Percentiles rank a stretch among this genome's conserved stretches.
phyloP scores from a whole-genome alignment of 2,329 filamentous ascomycete genomes.

The Coccinonectria pachysandricola region DNA sequence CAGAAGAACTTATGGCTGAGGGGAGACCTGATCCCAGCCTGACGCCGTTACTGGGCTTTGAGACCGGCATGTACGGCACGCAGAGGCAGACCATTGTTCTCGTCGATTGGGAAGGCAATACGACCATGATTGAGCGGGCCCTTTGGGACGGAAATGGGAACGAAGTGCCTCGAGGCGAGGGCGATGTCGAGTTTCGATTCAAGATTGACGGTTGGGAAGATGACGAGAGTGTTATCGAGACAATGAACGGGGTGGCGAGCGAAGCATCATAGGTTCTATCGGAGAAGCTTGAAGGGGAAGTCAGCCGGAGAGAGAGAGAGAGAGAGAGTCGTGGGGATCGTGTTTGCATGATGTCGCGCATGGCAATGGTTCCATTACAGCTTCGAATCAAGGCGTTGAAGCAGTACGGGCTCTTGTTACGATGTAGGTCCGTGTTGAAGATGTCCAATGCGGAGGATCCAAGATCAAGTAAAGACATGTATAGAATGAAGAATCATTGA shows the following conservation, averaged over 20 bases:
- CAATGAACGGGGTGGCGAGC: neutral
- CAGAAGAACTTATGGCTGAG: constrained; percentile 25
- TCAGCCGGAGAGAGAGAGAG: constrained; percentile 1
- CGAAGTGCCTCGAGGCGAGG: constrained; percentile 40
- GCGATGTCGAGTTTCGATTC: constrained; percentile 46
- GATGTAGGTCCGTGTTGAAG: no score
- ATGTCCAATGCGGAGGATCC: no score
- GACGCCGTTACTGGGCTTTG: constrained; percentile 31
- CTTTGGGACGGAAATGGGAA: constrained; percentile 50
- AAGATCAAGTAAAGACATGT: no score
- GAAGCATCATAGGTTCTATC: constrained; percentile 1
- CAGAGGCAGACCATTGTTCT: constrained; percentile 54
- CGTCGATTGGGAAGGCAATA: constrained; percentile 53
- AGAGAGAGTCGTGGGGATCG: no score
- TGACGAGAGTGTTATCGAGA: constrained; percentile 3
- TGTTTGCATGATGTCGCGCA: no score
- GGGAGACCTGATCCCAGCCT: constrained; percentile 28
- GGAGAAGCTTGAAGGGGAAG: constrained; percentile 2
- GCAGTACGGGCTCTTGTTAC: no score
- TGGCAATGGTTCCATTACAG: no score
- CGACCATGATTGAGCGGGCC: constrained; percentile 48
- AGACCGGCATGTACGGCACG: constrained; percentile 53
- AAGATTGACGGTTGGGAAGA: constrained; percentile 43
- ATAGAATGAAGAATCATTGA: no score
- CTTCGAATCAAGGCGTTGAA: no score